These are phyloP conservation scores for Drosera spatulata DNA, from an alignment of 179 eudicot species.

Conservation along the genomic window DNA sequence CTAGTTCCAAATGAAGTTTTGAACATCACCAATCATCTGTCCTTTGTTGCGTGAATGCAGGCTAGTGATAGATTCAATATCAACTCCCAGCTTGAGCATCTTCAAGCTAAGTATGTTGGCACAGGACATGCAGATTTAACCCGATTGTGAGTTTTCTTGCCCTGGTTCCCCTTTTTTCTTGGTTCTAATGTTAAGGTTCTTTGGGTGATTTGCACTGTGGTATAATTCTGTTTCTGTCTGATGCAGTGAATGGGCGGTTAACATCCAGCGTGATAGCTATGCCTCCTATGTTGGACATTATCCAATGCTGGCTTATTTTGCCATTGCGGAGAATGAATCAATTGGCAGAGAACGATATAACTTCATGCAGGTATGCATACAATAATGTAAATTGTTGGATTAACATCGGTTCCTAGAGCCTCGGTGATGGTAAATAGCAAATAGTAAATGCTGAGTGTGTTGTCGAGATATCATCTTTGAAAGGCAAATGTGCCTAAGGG, in stretches of 20 bases:
- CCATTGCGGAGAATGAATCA: slow-evolving; percentile 87
- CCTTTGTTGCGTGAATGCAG: slow-evolving; percentile 16
- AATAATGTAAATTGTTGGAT: no score
- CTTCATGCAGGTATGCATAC: slow-evolving; percentile 86
- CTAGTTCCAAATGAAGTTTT: no score
- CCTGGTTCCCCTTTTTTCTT: background rate
- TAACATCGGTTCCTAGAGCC: no score
- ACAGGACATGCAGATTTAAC: slow-evolving; percentile 88
- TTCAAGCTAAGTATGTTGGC: slow-evolving; percentile 96
- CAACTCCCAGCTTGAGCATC: slow-evolving; percentile 96
- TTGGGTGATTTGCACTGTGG: background rate
- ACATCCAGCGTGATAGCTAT: slow-evolving; percentile 92
- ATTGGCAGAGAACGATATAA: slow-evolving; percentile 93
- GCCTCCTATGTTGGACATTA: slow-evolving; percentile 92
- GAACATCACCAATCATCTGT: no score
- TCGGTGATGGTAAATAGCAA: no score
- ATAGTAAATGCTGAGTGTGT: no score
- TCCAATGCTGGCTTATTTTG: slow-evolving; percentile 82
- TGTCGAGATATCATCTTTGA: no score
- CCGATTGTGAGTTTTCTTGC: slow-evolving; percentile 52
- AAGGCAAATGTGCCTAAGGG: no score
- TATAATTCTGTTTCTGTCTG: background rate
- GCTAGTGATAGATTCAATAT: slow-evolving; percentile 97
- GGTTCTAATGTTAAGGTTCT: background rate
- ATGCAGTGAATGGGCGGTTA: slow-evolving; percentile 91